These are phyloP conservation scores for Amesomyces nigricolor DNA, from an alignment of 2,329 filamentous ascomycete species.

Conservation along the genomic window DNA sequence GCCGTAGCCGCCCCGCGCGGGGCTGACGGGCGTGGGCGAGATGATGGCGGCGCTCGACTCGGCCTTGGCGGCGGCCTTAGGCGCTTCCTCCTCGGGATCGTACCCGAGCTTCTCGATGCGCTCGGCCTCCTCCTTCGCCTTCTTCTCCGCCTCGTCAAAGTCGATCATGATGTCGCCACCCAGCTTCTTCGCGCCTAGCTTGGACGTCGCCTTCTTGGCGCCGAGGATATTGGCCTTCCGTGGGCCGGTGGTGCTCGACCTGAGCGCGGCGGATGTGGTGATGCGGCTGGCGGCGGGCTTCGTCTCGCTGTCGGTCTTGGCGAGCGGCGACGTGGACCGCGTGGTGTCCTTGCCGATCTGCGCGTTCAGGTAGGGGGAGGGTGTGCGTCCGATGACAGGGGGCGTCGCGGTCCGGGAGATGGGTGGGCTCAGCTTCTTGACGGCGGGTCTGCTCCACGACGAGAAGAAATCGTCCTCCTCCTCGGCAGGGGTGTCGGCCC, in stretches of 20 bases:
- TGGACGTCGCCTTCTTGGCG: slow-evolving; percentile 71
- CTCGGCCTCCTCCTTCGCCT: slow-evolving; percentile 95
- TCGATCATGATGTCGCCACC: slow-evolving; percentile 68
- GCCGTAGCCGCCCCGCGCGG: slow-evolving; percentile 55
- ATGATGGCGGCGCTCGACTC: slow-evolving; percentile 56
- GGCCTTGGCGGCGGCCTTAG: slow-evolving; percentile 38
- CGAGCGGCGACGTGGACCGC: slow-evolving; percentile 80
- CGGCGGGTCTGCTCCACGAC: slow-evolving; percentile 95
- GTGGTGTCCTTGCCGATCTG: slow-evolving; percentile 64
- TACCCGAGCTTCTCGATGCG: slow-evolving; percentile 93
- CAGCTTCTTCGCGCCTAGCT: slow-evolving; percentile 91
- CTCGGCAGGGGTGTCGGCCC: slow-evolving; percentile 69
- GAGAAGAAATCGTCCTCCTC: slow-evolving; percentile 97
- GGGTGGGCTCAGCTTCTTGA: slow-evolving; percentile 93
- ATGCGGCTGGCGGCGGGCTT: slow-evolving; percentile 59
- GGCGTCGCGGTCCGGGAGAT: slow-evolving; percentile 86
- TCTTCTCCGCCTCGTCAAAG: slow-evolving; percentile 95
- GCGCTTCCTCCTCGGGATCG: slow-evolving; percentile 66
- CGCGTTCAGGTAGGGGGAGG: slow-evolving; percentile 84
- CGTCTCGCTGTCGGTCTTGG: slow-evolving; percentile 52
- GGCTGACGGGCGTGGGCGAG: slow-evolving; percentile 69
- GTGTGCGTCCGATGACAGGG: slow-evolving; percentile 69
- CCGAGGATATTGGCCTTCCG: slow-evolving; percentile 83
- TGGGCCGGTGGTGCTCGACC: slow-evolving; percentile 65
- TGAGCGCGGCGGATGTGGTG: slow-evolving; percentile 72